These are phyloP conservation scores for Penicillium hesseltinei DNA, from an alignment of 2,329 filamentous ascomycete genomes.

Conservation along the genomic window DNA sequence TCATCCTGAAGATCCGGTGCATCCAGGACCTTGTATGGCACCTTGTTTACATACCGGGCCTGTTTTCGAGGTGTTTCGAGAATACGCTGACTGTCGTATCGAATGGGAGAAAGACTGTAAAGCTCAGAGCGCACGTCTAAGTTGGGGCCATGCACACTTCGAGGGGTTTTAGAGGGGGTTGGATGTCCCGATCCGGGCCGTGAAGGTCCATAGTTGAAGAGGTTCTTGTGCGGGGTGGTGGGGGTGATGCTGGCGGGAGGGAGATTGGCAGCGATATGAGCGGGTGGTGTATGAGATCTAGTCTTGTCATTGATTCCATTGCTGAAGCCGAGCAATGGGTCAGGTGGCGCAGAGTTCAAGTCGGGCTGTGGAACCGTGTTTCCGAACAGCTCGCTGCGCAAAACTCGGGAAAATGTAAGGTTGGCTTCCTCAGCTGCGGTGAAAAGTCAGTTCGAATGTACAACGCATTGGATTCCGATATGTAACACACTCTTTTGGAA, in stretches of 20 bases:
- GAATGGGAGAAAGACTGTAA: conserved; percentile 92
- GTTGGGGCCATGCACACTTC: conserved; percentile 82
- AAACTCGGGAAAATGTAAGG: conserved; percentile 79
- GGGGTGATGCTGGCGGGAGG: conserved; percentile 75
- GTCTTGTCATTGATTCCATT: conserved; percentile 62
- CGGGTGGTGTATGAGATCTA: conserved; percentile 78
- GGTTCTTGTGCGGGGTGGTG: conserved; percentile 94
- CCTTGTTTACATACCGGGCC: conserved; percentile 86
- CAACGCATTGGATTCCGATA: conserved; percentile 2
- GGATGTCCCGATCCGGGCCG: conserved; percentile 73
- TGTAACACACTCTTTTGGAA: conserved; percentile 78
- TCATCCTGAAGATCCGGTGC: conserved; percentile 95
- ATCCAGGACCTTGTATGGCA: conserved; percentile 96
- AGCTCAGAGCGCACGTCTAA: conserved; percentile 87
- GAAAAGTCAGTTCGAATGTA: conserved; percentile 12
- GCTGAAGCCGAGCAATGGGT: conserved; percentile 48
- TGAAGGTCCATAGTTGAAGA: conserved; percentile 87
- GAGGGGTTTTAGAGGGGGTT: conserved; percentile 84
- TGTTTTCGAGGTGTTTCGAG: conserved; percentile 85
- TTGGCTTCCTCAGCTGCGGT: conserved; percentile 83
- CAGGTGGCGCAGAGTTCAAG: conserved; percentile 61
- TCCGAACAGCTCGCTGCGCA: conserved; percentile 91
- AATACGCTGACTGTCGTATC: conserved; percentile 89
- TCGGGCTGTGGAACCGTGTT: conserved; percentile 79
- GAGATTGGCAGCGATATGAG: conserved; percentile 61